Evolutionary conservation across 139 green algal genomes (phyloP).

Genomic region (Edaphochlamys debaryana): DNA sequence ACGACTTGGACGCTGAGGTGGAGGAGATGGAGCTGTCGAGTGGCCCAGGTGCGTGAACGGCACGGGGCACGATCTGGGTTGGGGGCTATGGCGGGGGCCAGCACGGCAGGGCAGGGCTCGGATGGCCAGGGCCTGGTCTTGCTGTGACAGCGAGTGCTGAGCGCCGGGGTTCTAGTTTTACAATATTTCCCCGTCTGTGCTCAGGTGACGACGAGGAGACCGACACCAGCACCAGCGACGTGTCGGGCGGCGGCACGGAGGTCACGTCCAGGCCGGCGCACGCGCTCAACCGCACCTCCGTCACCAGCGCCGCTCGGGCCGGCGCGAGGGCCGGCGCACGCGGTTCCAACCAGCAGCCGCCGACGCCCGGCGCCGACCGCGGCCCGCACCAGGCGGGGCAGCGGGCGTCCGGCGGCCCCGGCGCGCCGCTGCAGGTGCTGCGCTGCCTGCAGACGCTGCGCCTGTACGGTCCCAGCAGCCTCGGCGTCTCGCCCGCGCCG

Average conservation of each 20-base stretch:
- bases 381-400: neutral
- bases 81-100: too few species aligned
- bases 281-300: too few species aligned
- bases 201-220: conserved; percentile 15
- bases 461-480: conserved; percentile 28
- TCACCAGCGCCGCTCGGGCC: too few species aligned
- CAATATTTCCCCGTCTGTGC: too few species aligned
- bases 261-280: conserved; percentile 22
- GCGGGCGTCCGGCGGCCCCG: neutral
- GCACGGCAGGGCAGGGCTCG: neutral
- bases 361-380: neutral
- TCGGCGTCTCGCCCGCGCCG: neutral
- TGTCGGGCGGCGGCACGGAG: conserved; percentile 6
- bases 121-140: neutral
- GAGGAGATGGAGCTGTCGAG: conserved; percentile 41
- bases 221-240: neutral
- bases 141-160: too few species aligned
- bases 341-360: neutral
- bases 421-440: conserved; percentile 12
- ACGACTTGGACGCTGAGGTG: conserved; percentile 27
- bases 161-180: too few species aligned
- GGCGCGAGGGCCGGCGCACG: neutral
- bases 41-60: neutral
- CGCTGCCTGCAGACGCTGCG: conserved; percentile 13
- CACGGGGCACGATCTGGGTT: neutral